Evolutionary conservation across 768 basidiomycete species (phyloP).

Genomic region (Mycena olivaceomarginata): DNA sequence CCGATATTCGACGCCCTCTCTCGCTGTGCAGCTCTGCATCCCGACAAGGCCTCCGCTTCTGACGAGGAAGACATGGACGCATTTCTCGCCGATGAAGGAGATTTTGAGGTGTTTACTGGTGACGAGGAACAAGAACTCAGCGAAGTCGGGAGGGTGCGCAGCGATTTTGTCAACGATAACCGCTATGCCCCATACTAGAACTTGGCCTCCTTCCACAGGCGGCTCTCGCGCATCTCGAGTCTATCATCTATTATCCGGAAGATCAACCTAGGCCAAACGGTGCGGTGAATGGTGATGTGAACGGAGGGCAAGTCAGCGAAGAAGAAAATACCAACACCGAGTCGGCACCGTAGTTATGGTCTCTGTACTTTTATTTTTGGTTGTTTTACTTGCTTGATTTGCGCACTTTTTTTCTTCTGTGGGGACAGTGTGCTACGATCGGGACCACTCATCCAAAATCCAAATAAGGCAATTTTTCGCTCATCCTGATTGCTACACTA

Average conservation of each 20-base stretch:
- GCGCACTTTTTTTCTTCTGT: background rate
- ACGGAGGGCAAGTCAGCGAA: slow-evolving; percentile 23
- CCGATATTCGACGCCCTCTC: slow-evolving; percentile 92
- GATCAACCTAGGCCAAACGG: slow-evolving; percentile 28
- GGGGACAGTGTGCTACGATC: background rate
- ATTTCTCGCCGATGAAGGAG: slow-evolving; percentile 66
- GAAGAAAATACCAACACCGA: slow-evolving; percentile 25
- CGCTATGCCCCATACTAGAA: slow-evolving; percentile 93
- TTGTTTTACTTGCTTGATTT: background rate
- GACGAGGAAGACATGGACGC: slow-evolving; percentile 72
- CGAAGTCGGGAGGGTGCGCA: slow-evolving; percentile 96
- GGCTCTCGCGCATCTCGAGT: slow-evolving; percentile 88
- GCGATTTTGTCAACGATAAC: slow-evolving; percentile 85
- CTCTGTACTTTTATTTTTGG: background rate
- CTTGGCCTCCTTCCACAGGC: slow-evolving; percentile 71
- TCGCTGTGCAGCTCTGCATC: slow-evolving; percentile 89
- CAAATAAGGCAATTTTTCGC: background rate
- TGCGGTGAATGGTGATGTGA: slow-evolving; percentile 27
- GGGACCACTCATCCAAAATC: slow-evolving; percentile 50
- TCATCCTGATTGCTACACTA: background rate
- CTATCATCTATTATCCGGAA: slow-evolving; percentile 80
- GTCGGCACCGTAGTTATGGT: background rate
- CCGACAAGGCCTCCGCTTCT: slow-evolving; percentile 74
- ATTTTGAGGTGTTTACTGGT: slow-evolving; percentile 75
- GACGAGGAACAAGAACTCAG: slow-evolving; percentile 84